Evolutionary conservation across 116 monocot genomes (phyloP), one percentile per base, ranked within the genome.

Genomic region (Zostera marina): DNA sequence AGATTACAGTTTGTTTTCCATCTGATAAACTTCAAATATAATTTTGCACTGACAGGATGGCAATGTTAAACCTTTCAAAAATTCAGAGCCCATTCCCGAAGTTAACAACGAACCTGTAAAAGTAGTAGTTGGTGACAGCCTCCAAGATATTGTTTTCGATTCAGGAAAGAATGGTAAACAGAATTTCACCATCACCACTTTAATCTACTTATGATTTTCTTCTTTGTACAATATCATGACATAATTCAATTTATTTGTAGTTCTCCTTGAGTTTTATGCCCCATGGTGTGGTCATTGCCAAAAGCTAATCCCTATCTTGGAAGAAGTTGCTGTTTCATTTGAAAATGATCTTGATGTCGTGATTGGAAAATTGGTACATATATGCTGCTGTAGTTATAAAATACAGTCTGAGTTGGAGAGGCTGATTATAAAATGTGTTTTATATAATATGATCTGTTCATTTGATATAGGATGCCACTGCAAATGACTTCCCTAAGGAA

Each of bases 231-330:
- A 21, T 16, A 13, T 7, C 49, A 17, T 51, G 20, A 8, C 8
- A 16, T 51, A 15, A 21, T 49, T 25, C 25, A 19, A 17, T 56
- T 39, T 24, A 22, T 51, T 48, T 60, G 68, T 61, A 88, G 94
- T 88, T 72, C 63, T 96, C 51, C 68, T 94, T 25, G 96, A 96
- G 57, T 89, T 96, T 74, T 89, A 89, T 74, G 96, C 96, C 16
- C 96, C 96, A 24, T 96, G 89, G 94, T 96, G 94, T 63, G 85
- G 85, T 25, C 90, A 89, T 67, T 96, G 85, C 57, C 77, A 89
- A 58, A 70, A 78, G 53, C 60, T 96, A 12, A 85, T 70, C 5
- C 90, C 82, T 42, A 82, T 89, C 59, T 59, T 96, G 51, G 79
- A 89, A n/a, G 89, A 96, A 78, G 89, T 84, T 54, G 96, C 90